Evolutionary conservation across 352 stramenopile genomes (phyloP).

Genomic region (Pythium myriotylum): DNA sequence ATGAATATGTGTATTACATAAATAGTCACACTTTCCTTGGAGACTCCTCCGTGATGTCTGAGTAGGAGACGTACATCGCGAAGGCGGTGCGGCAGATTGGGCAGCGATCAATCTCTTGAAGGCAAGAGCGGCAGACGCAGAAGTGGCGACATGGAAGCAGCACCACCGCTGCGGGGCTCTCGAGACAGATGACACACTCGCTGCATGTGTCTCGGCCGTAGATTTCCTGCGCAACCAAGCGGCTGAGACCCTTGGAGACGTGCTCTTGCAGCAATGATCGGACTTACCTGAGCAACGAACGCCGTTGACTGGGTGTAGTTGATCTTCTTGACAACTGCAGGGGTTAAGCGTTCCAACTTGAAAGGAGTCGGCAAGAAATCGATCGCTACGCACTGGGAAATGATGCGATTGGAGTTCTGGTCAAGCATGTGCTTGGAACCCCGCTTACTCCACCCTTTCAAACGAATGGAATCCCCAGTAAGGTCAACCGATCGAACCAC

Average conservation of each 20-base stretch:
- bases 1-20: too few relatives aligned
- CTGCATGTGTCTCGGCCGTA: constrained; percentile 40
- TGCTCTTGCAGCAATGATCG: background rate
- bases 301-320: constrained; percentile 41
- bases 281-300: constrained; percentile 43
- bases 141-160: constrained; percentile 68
- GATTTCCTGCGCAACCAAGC: constrained; percentile 44
- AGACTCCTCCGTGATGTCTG: too few relatives aligned
- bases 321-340: constrained; percentile 51
- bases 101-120: constrained; percentile 73
- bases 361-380: constrained; percentile 61
- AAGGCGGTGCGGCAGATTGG: constrained; percentile 71
- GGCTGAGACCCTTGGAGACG: background rate
- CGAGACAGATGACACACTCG: constrained; percentile 74
- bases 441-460: constrained; percentile 3
- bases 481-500: constrained; percentile 2
- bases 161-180: constrained; percentile 39
- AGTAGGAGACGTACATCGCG: constrained; percentile 51
- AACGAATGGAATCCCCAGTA: background rate
- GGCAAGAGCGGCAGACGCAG: constrained; percentile 65
- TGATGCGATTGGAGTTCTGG: background rate
- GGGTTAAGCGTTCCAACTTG: constrained; percentile 31
- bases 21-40: constrained; percentile 8
- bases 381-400: constrained; percentile 54
- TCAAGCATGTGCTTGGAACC: constrained; percentile 14